phyloP scores from a whole-genome alignment of 441 rosid genomes.

The Bocquillonia castaneifolia region DNA sequence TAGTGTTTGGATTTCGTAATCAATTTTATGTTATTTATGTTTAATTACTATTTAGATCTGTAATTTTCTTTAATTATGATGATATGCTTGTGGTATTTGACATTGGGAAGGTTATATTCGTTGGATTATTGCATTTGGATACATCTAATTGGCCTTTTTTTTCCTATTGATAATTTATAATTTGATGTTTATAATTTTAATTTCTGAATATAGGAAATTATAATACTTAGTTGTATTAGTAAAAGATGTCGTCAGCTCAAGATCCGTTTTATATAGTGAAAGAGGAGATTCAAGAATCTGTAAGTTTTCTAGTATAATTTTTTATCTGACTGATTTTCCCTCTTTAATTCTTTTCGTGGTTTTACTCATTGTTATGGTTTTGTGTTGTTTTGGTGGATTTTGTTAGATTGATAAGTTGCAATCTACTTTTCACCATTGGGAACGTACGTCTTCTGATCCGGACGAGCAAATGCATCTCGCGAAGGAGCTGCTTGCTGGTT shows the following conservation, averaged over 20 bases:
- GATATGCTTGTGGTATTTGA: too few species aligned
- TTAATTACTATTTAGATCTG: background rate
- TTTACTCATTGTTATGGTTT: background rate
- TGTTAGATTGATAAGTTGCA: conserved; percentile 86
- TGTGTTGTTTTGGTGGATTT: conserved; percentile 14
- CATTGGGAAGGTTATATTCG: too few species aligned
- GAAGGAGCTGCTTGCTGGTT: conserved; percentile 63
- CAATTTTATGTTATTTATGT: background rate
- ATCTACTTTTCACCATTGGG: conserved; percentile 86
- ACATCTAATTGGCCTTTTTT: too few species aligned
- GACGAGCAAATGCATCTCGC: conserved; percentile 64
- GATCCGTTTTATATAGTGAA: conserved; percentile 95
- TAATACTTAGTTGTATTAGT: conserved; percentile 6
- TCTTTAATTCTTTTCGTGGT: background rate
- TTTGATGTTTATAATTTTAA: background rate
- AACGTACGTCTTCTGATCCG: conserved; percentile 47
- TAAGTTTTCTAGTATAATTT: too few species aligned
- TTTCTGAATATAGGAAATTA: background rate
- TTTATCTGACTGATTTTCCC: background rate
- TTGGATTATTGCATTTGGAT: too few species aligned
- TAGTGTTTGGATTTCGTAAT: background rate
- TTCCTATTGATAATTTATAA: too few species aligned
- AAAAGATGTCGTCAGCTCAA: conserved; percentile 81
- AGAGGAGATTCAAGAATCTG: conserved; percentile 95
- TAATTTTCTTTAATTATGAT: background rate